Evolutionary conservation across 345 rosid species (phyloP), one percentile per base, ranked within the genome.

Genomic region (Turnera subulata): DNA sequence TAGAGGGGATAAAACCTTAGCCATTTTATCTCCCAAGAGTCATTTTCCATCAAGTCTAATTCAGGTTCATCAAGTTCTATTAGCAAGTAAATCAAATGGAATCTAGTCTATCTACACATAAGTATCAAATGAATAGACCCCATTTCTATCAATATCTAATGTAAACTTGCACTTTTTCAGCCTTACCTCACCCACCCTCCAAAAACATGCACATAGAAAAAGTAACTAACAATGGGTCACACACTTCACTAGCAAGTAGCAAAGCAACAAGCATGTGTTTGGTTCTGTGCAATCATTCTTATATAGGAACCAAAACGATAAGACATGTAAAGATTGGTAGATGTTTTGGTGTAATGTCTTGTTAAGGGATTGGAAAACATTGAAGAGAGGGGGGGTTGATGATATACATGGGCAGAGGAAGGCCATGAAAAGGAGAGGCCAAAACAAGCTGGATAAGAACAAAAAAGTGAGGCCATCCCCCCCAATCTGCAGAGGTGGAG

Each of bases 361-460:
- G 11, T 25, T 22, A 43, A 13, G 73, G 45, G 50, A 51, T 35
- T 39, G 9, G 50, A 37, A 26, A 21, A 54, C 65, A 53, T 8
- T 11, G 39, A 6, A 13, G 24, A 24, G 38, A 14, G 53, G 10
- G 29, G 14, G 19, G 29, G 39, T 7, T 15, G 33, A 22, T 25
- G 22, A 22, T 11, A 55, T 47, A 10, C 32, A 46, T 18, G 21
- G 43, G 6, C 13, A 11, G 6, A 16, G 25, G 4, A 35, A 46
- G 63, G 66, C 59, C 75, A 45, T 35, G 59, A 56, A 56, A 56
- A 55, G 52, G 53, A 58, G 56, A 49, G 21, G 57, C 57, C 20
- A 39, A n/a, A n/a, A n/a, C n/a, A n/a, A 33, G 48, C 10, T 24
- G 74, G 80, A 76, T 72, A 76, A 76, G 76, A 68, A 58, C 74